Evolutionary conservation across 2,329 filamentous ascomycete species (phyloP).

Genomic region (Sporothrix luriei): DNA sequence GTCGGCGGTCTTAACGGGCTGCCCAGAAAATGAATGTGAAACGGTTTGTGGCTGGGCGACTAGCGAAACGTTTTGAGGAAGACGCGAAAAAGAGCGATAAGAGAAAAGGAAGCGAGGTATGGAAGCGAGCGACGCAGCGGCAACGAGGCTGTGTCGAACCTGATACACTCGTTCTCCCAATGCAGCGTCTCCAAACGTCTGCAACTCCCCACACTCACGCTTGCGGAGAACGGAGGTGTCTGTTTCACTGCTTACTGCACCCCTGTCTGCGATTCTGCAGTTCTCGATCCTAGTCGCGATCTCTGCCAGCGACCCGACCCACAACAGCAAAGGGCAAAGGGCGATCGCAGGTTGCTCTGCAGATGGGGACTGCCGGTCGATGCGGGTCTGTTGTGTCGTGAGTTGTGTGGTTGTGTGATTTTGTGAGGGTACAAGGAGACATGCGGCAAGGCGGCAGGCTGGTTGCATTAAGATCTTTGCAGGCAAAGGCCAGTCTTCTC

Average conservation of each 20-base stretch:
- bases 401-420: no score
- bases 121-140: not conserved
- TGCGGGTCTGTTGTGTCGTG: no score
- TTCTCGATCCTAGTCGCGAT: not conserved
- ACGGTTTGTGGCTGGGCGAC: not conserved
- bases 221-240: not conserved
- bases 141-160: not conserved
- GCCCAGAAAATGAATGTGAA: not conserved
- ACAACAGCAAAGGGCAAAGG: not conserved
- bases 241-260: not conserved
- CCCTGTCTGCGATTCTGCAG: not conserved
- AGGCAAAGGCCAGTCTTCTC: not conserved
- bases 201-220: not conserved
- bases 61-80: conserved; percentile 4
- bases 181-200: no score
- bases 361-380: not conserved
- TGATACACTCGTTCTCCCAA: not conserved
- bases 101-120: conserved; percentile 14
- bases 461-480: no score
- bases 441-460: not conserved
- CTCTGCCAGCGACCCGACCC: not conserved
- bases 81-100: not conserved
- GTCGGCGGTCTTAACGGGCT: not conserved
- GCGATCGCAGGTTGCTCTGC: conserved; percentile 16
- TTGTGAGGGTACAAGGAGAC: not conserved